Percentiles rank a stretch among this genome's conserved stretches.
Evolutionary conservation across 441 rosid genomes (phyloP).

Genomic region (Hura crepitans): DNA sequence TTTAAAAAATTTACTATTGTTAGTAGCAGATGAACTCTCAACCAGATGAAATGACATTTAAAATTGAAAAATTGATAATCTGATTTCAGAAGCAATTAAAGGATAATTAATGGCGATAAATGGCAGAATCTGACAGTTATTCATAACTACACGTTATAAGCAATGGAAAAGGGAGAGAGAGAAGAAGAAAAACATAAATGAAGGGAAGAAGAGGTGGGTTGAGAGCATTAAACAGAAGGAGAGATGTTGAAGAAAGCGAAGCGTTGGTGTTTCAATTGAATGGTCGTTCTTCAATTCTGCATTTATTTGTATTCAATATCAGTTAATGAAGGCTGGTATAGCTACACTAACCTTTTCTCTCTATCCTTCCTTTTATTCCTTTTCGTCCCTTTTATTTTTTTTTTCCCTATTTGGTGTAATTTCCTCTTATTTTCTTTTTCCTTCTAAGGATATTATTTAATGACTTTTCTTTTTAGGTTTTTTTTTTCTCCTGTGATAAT

Average conservation of each 20-base stretch:
- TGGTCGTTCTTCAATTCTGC: constrained; percentile 54
- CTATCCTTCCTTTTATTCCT: constrained; percentile 25
- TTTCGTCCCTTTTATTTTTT: background rate
- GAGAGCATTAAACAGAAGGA: constrained; percentile 38
- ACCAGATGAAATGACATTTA: too few species aligned
- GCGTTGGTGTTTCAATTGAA: constrained; percentile 33
- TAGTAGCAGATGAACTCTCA: too few species aligned
- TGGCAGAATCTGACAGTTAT: constrained; percentile 30
- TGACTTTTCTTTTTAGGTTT: too few species aligned
- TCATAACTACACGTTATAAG: background rate
- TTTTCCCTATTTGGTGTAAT: too few species aligned
- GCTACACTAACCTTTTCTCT: constrained; percentile 4
- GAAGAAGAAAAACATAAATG: constrained; percentile 33
- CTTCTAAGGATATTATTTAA: background rate
- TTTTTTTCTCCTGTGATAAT: background rate
- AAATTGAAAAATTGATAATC: too few species aligned
- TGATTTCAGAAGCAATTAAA: too few species aligned
- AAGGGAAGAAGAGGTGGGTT: constrained; percentile 47
- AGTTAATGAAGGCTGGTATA: constrained; percentile 59
- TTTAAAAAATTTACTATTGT: too few species aligned
- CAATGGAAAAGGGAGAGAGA: background rate
- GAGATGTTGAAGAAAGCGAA: constrained; percentile 39
- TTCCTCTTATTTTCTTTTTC: background rate
- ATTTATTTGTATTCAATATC: constrained; percentile 55
- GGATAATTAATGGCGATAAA: background rate